Conservation (phyloP, 108 stramenopile species). For the Skeletonema tropicum region DNA sequence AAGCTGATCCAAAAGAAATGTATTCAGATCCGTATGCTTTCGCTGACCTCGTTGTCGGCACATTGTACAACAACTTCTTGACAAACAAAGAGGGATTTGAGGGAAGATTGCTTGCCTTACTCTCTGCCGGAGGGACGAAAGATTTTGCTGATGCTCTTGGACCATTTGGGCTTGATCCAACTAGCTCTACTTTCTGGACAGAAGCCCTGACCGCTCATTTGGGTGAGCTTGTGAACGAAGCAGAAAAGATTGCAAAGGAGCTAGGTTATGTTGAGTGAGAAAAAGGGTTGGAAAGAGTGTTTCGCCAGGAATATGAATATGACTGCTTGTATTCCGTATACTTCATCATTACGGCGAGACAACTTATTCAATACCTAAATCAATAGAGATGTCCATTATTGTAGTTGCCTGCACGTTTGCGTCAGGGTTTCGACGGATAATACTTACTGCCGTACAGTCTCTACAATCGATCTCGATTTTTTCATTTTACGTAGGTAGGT, state of each 20-base stretch:
- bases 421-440: too few relatives aligned
- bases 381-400: too few relatives aligned
- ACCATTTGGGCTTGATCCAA: conserved; percentile 59
- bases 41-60: conserved; percentile 54
- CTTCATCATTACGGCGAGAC: too few relatives aligned
- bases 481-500: too few relatives aligned
- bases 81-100: conserved; percentile 53
- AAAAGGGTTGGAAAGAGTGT: not conserved
- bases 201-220: conserved; percentile 53
- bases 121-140: conserved; percentile 47
- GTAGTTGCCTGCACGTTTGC: too few relatives aligned
- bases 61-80: conserved; percentile 49
- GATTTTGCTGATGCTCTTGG: conserved; percentile 48
- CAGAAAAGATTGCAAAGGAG: conserved; percentile 44
- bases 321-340: too few relatives aligned
- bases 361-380: too few relatives aligned
- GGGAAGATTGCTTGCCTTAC: conserved; percentile 45
- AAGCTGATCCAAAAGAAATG: not conserved
- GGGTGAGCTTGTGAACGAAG: conserved; percentile 49
- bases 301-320: too few relatives aligned
- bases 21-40: conserved; percentile 33
- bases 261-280: conserved; percentile 35
- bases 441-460: too few relatives aligned
- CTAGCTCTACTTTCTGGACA: conserved; percentile 50
- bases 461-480: too few relatives aligned